phyloP scores from a whole-genome alignment of 2,329 filamentous ascomycete genomes.

The Colletotrichum liaoningense region DNA sequence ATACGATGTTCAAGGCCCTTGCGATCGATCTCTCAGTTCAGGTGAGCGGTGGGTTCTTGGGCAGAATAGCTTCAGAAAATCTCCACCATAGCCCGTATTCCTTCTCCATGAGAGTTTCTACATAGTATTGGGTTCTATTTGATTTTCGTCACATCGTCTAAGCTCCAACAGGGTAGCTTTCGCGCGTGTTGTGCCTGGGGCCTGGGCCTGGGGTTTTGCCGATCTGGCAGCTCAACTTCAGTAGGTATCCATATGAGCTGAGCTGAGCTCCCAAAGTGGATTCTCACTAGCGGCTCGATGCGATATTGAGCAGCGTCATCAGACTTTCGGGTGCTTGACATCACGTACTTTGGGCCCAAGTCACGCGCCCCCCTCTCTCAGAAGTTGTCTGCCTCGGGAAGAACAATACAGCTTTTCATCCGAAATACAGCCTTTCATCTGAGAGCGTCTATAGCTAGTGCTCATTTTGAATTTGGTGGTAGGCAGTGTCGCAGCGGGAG shows the following conservation, averaged over 20 bases:
- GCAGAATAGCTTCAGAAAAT: neutral
- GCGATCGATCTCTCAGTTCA: slow-evolving; percentile 16
- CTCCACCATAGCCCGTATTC: neutral
- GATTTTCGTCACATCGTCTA: slow-evolving; percentile 5
- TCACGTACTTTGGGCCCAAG: neutral
- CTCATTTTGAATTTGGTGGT: neutral
- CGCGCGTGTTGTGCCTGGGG: neutral
- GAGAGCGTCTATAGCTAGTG: neutral
- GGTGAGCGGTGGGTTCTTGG: slow-evolving; percentile 7
- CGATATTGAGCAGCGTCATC: slow-evolving; percentile 7
- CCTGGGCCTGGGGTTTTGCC: slow-evolving; percentile 11
- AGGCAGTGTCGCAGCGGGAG: neutral
- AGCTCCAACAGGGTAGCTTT: slow-evolving; percentile 12
- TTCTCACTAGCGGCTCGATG: slow-evolving; percentile 5
- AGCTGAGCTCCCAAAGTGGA: slow-evolving; percentile 1
- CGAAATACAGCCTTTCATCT: neutral
- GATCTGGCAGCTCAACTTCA: slow-evolving; percentile 15
- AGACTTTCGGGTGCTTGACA: neutral
- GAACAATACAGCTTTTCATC: neutral
- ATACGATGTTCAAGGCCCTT: slow-evolving; percentile 3
- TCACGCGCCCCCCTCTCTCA: neutral
- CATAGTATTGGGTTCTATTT: neutral
- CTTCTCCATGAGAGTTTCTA: neutral
- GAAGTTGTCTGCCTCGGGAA: no score
- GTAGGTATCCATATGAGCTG: neutral